A percentile compares a stretch with the other conserved stretches of the same genome.
These are phyloP conservation scores for Henckelia pumila DNA, from an alignment of 257 asterid genomes.

Conservation along the genomic window DNA sequence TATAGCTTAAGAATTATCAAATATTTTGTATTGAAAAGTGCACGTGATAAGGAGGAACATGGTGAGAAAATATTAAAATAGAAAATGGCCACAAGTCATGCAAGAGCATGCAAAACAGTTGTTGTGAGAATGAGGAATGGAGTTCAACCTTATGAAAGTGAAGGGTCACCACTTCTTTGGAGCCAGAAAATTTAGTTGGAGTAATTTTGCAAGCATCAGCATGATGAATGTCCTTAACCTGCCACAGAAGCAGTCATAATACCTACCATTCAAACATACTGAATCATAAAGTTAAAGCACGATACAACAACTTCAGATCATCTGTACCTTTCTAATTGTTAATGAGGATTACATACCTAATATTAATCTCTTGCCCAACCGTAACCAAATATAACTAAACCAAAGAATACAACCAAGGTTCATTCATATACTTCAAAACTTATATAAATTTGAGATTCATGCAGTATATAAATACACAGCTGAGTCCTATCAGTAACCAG, in stretches of 20 bases:
- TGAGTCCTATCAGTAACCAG: not conserved
- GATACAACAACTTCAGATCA: constrained; percentile 18
- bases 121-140: constrained; percentile 13
- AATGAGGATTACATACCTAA: too few species aligned
- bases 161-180: constrained; percentile 89
- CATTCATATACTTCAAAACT: not conserved
- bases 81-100: not conserved
- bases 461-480: not conserved
- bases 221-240: constrained; percentile 71
- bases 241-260: constrained; percentile 29
- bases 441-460: not conserved
- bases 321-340: constrained; percentile 10
- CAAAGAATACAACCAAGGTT: not conserved
- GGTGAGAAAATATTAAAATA: constrained; percentile 12
- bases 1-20: constrained; percentile 5
- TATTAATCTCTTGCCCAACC: too few species aligned
- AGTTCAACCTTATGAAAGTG: constrained; percentile 68
- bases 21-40: not conserved
- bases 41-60: constrained; percentile 3
- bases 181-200: constrained; percentile 93
- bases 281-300: constrained; percentile 9
- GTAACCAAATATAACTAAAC: not conserved
- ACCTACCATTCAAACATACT: constrained; percentile 20
- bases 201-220: constrained; percentile 94
- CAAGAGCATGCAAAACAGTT: constrained; percentile 7